Evolutionary conservation across 2,329 filamentous ascomycete species (phyloP), one percentile per base, ranked within the genome.

Genomic region (Amylocarpus encephaloides): DNA sequence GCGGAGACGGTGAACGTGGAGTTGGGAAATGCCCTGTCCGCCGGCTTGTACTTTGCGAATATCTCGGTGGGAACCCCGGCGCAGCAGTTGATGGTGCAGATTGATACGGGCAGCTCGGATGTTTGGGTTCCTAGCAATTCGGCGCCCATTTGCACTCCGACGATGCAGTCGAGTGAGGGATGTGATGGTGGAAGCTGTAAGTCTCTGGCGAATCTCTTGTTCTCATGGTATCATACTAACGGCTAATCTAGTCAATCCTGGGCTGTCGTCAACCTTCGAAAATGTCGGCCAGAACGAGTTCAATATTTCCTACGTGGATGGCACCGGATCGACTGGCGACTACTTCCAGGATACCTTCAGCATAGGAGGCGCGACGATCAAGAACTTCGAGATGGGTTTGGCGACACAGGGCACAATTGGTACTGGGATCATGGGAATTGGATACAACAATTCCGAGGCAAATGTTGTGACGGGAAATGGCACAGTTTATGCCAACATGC

Each of bases 51-150:
- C 42, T 59, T 55, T 49, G 73, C 76, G 36, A 71, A 78, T 45
- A 72, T 84, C 38, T 67, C 68, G n/a, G 66, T 84, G 38, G 81
- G 81, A 44, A 81, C 79, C 0, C 81, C 81, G 0, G 68, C 70
- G 0, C 80, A 84, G 64, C 64, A 66, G 2, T 64, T 82, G 44
- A 70, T 66, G 47, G 70, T 84, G 58, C 70, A 78, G 47, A 71
- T 83, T 54, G 80, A 84, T 64, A 84, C 80, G 2, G 81, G 80
- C 26, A 82, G 77, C 63, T 80, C 76, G 56, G 81, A 84, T 61
- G 74, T 79, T 3, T 84, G 80, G 79, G 68, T 83, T 5, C 62
- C 63, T 13, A 50, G 38, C 67, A 77, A 54, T 65, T 66, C 39
- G 64, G 59, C 51, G 43, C 48, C 5, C 0, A 32, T 64, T 15